A percentile compares a stretch with the other conserved stretches of the same genome.
Conservation (phyloP, 2,329 filamentous ascomycete genomes). For the Neurospora sp. region DNA sequence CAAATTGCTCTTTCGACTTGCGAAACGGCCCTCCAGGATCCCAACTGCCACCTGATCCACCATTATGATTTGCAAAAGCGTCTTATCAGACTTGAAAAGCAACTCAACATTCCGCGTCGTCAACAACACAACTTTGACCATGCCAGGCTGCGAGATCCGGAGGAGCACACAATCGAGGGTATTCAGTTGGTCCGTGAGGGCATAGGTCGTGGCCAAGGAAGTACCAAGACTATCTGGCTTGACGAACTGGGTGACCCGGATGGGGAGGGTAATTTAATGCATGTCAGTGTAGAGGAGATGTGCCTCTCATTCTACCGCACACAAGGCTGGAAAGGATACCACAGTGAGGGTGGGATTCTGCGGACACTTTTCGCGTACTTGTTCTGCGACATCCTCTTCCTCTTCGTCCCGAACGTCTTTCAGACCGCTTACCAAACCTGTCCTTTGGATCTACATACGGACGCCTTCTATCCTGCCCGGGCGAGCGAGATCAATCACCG, state of each 20-base stretch:
- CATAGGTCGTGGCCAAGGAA: conserved; percentile 31
- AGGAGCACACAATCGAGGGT: conserved; percentile 66
- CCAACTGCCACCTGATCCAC: conserved; percentile 80
- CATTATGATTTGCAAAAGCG: conserved; percentile 94
- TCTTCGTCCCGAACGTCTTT: conserved; percentile 93
- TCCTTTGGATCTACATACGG: conserved; percentile 84
- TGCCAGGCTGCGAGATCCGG: conserved; percentile 64
- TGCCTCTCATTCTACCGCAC: conserved; percentile 77
- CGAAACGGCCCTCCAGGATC: conserved; percentile 76
- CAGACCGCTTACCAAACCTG: conserved; percentile 93
- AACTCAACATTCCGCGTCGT: conserved; percentile 70
- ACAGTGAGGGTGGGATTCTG: conserved; percentile 83
- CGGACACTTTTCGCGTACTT: conserved; percentile 86
- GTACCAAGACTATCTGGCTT: conserved; percentile 77
- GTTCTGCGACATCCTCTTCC: conserved; percentile 87
- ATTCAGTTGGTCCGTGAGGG: conserved; percentile 61
- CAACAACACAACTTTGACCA: conserved; percentile 90
- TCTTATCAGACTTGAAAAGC: conserved; percentile 80
- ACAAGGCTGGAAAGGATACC: conserved; percentile 88
- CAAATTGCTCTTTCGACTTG: conserved; percentile 68
- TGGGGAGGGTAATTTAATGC: conserved; percentile 35
- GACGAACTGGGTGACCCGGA: conserved; percentile 52
- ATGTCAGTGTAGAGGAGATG: conserved; percentile 90
- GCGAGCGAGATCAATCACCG: conserved; percentile 82
- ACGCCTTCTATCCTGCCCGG: conserved; percentile 81